Conservation (phyloP, 305 asterid genomes). For the Fraxinus dipetala region DNA sequence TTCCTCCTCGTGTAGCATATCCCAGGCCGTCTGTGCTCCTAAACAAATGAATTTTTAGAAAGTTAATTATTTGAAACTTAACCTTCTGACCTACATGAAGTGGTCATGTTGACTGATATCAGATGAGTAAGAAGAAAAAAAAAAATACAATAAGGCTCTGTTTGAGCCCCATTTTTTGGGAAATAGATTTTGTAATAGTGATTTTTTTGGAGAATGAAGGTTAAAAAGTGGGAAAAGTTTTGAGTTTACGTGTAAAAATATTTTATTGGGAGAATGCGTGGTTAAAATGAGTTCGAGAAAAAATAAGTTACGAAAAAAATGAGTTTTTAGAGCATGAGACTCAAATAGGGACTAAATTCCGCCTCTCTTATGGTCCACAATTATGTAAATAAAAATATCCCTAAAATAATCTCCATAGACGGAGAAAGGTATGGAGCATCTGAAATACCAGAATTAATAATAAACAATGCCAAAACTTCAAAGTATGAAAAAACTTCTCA, state of each 20-base stretch:
- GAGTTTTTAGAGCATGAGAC: not conserved
- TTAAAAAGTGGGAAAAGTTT: not conserved
- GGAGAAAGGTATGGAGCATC: not conserved
- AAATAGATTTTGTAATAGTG: not conserved
- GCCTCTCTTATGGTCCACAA: not conserved
- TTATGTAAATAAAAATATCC: not conserved
- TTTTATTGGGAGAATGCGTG: not conserved
- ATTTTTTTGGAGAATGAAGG: not conserved
- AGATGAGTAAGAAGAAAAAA: not conserved
- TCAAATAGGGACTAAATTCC: not conserved
- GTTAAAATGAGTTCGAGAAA: not conserved
- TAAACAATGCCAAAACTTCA: not conserved
- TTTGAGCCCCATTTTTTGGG: not conserved
- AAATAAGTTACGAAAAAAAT: too few species aligned
- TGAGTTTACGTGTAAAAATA: not conserved
- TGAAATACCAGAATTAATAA: not conserved
- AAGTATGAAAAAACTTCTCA: not conserved
- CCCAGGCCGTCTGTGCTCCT: constrained; percentile 98
- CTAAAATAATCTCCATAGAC: not conserved
- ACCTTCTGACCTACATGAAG: not conserved
- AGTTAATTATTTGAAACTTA: not conserved
- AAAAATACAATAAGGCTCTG: not conserved
- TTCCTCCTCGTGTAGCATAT: constrained; percentile 83
- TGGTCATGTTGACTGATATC: not conserved
- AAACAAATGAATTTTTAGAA: constrained; percentile 9